phyloP scores from a whole-genome alignment of 805 yeast species.

The Citeromyces nyonsensis region DNA sequence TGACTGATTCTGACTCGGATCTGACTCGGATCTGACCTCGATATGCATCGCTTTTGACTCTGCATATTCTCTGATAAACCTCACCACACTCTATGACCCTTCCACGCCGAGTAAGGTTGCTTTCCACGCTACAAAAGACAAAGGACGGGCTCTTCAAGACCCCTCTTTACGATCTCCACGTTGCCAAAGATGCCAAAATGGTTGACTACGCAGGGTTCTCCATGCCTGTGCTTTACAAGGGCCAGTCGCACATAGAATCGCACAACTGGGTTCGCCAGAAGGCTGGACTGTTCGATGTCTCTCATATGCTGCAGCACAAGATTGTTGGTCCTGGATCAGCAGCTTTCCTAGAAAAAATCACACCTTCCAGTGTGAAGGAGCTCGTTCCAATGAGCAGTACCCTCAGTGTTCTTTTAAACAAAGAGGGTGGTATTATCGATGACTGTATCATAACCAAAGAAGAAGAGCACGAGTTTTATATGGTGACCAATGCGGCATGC shows the following conservation, averaged over 20 bases:
- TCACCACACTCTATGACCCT: neutral
- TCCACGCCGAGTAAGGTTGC: neutral
- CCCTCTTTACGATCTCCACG: slow-evolving; percentile 71
- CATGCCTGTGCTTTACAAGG: slow-evolving; percentile 84
- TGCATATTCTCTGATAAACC: neutral
- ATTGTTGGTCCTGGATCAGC: slow-evolving; percentile 56
- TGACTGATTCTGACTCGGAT: no score
- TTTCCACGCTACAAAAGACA: slow-evolving; percentile 7
- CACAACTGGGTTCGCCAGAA: slow-evolving; percentile 86
- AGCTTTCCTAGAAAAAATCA: slow-evolving; percentile 55
- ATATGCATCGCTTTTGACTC: neutral
- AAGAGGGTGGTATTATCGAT: slow-evolving; percentile 72
- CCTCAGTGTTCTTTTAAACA: slow-evolving; percentile 60
- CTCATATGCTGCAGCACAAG: slow-evolving; percentile 92
- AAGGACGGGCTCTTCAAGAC: slow-evolving; percentile 30
- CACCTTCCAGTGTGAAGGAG: slow-evolving; percentile 72
- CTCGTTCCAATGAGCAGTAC: slow-evolving; percentile 49
- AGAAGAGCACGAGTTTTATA: slow-evolving; percentile 53
- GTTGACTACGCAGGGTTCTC: slow-evolving; percentile 94
- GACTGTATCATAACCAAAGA: slow-evolving; percentile 89
- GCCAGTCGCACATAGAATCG: slow-evolving; percentile 81
- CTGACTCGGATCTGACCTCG: no score
- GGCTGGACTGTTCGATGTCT: slow-evolving; percentile 90
- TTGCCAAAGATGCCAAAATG: slow-evolving; percentile 71
- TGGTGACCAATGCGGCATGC: slow-evolving; percentile 95